Evolutionary conservation across 2,329 filamentous ascomycete genomes (phyloP).

Genomic region (Coleophoma cylindrospora): DNA sequence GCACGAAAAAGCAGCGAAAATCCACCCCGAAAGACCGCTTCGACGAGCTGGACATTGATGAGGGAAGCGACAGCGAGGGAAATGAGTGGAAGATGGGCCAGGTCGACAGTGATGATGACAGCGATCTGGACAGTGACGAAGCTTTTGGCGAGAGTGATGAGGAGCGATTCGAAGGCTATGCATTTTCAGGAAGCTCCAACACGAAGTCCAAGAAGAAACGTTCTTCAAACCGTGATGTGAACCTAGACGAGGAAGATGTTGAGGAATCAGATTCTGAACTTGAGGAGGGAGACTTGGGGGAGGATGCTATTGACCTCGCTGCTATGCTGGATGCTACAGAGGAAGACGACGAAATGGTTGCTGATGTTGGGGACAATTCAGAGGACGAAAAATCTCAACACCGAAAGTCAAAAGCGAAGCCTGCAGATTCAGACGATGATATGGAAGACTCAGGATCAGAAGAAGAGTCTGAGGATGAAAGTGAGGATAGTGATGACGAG

Average conservation of each 20-base stretch:
- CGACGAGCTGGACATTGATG: slow-evolving; percentile 43
- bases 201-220: slow-evolving; percentile 46
- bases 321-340: slow-evolving; percentile 24
- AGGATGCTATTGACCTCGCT: slow-evolving; percentile 33
- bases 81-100: slow-evolving; percentile 64
- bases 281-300: slow-evolving; percentile 64
- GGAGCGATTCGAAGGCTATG: slow-evolving; percentile 63
- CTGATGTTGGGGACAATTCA: slow-evolving; percentile 26
- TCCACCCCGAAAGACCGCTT: slow-evolving; percentile 20
- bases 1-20: slow-evolving; percentile 27
- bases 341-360: slow-evolving; percentile 70
- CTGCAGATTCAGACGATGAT: slow-evolving; percentile 34
- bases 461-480: slow-evolving; percentile 42
- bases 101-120: slow-evolving; percentile 62
- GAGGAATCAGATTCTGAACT: slow-evolving; percentile 38
- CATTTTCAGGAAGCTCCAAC: slow-evolving; percentile 54
- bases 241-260: slow-evolving; percentile 43
- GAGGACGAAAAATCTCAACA: slow-evolving; percentile 28
- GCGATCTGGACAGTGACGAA: slow-evolving; percentile 66
- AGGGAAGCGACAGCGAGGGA: slow-evolving; percentile 64
- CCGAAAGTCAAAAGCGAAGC: slow-evolving; percentile 30
- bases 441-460: slow-evolving; percentile 20
- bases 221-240: slow-evolving; percentile 37
- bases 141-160: slow-evolving; percentile 69
- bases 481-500: slow-evolving; percentile 49